Base-by-base conservation (phyloP, 805 yeast genomes). In the Sungouiozyma intestinalis region DNA sequence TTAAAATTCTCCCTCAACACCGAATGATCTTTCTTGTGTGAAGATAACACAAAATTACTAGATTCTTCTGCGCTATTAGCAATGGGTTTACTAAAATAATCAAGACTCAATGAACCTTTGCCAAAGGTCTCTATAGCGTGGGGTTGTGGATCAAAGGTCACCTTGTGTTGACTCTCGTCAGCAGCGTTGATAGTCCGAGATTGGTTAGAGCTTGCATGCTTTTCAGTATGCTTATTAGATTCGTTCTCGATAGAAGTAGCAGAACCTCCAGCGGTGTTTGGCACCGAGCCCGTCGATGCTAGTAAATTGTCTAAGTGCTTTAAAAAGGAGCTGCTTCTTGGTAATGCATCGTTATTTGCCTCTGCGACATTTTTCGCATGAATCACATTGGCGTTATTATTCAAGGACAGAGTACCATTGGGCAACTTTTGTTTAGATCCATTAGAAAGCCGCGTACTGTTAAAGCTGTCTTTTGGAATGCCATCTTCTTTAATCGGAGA, bases 71-170 rank as follows among this genome's bases (percentile, higher is more conserved):
- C 45, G 4, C 33, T 13, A 27, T 16, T 31, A 7, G 45, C 29
- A 24, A 11, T 11, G 29, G 29, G 29, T 8, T 42, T 33, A 20
- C 40, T 47, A 27, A 63, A 49, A 6, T 53, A 67, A 38, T 65
- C 69, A 20, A 73, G 56, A 0, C 68, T 63, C 33, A 77, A 60
- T 43, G 73, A 71, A 2, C 83, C 83, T 37, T 64, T 63, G 3
- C 83, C 83, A 51, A 77, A 52, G 0, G 81, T 68, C 21, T 71
- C 65, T 13, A 76, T 54, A 0, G 77, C 74, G 3, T 75, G 71
- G 65, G 46, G 71, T 50, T 14, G 29, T 48, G 8, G 38, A 24
- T 15, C 21, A 16, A 33, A 15, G 3, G n/a, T 21, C 29, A 40
- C 24, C 32, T 31, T 24, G 20, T 20, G 38, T 17, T 24, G 29